phyloP scores from a whole-genome alignment of 108 stramenopile species.

The Phaeodactylum tricornutum region DNA sequence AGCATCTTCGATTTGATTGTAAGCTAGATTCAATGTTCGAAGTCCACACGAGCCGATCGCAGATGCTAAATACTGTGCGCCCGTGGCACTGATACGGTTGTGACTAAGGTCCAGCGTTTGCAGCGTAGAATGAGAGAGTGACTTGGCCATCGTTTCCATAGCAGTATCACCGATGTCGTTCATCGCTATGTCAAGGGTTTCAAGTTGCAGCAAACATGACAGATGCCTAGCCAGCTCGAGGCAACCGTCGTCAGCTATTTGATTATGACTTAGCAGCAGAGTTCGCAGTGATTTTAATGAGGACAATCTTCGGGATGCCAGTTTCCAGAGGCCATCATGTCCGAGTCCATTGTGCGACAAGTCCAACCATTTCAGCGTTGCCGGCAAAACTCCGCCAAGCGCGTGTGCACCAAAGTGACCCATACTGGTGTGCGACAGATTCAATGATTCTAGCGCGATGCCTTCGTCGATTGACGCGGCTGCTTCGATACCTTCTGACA shows the following conservation, averaged over 20 bases:
- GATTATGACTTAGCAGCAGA: not conserved
- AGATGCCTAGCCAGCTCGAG: not conserved
- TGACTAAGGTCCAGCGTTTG: not conserved
- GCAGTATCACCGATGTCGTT: not conserved
- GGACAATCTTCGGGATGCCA: not conserved
- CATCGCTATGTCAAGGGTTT: not conserved
- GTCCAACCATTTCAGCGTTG: not conserved
- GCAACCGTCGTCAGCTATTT: not conserved
- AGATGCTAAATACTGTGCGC: not conserved
- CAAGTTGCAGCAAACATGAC: not conserved
- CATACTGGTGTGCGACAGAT: not conserved
- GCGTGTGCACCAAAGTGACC: not conserved
- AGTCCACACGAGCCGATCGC: not conserved
- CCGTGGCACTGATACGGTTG: not conserved
- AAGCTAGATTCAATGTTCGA: not conserved
- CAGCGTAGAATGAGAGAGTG: not conserved
- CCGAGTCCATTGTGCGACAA: not conserved
- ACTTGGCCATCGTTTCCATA: not conserved
- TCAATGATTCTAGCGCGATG: not conserved
- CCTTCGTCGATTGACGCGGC: too few species aligned
- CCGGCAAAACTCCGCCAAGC: not conserved
- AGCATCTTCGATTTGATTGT: not conserved
- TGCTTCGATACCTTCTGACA: not conserved
- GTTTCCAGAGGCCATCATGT: not conserved
- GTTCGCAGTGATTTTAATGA: not conserved